A percentile compares a stretch with the other conserved stretches of the same genome.
Conservation (phyloP, 2,329 filamentous ascomycete species). For the Alternaria viburni region DNA sequence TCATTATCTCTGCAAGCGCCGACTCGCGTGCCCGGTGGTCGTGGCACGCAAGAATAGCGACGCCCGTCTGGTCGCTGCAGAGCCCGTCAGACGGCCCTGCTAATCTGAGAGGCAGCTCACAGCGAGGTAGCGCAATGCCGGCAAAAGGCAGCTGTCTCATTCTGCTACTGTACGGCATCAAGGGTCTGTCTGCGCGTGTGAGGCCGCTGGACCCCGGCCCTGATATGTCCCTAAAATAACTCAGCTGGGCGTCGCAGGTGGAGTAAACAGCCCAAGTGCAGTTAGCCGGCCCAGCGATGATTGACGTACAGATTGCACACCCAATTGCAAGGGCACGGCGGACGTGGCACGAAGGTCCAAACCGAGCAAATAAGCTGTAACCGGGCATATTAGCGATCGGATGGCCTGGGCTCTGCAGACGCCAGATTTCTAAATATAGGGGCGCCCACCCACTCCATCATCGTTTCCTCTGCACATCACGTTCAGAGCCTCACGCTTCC, state of each 20-base stretch:
- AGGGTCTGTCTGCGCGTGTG: slow-evolving; percentile 8
- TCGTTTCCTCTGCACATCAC: slow-evolving; percentile 37
- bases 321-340: slow-evolving; percentile 14
- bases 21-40: slow-evolving; percentile 3
- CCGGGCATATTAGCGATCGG: slow-evolving; percentile 24
- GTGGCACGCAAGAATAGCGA: slow-evolving; percentile 22
- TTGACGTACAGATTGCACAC: slow-evolving; percentile 8
- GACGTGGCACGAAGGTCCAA: slow-evolving; percentile 13
- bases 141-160: slow-evolving; percentile 13
- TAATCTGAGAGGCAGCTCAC: slow-evolving; percentile 16
- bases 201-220: slow-evolving; percentile 6
- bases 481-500: slow-evolving; percentile 35
- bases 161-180: slow-evolving; percentile 13
- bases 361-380: slow-evolving; percentile 16
- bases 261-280: slow-evolving; percentile 7
- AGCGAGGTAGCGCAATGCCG: slow-evolving; percentile 10
- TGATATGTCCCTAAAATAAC: slow-evolving; percentile 43
- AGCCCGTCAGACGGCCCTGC: slow-evolving; percentile 17
- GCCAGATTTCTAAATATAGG: slow-evolving; percentile 37
- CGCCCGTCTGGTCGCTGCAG: slow-evolving; percentile 12
- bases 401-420: slow-evolving; percentile 31
- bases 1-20: slow-evolving; percentile 9
- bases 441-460: slow-evolving; percentile 27
- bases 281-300: slow-evolving; percentile 8
- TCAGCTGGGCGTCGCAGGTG: slow-evolving; percentile 16